Base-by-base conservation (phyloP, 306 rosid species). In the Cicer bijugum region DNA sequence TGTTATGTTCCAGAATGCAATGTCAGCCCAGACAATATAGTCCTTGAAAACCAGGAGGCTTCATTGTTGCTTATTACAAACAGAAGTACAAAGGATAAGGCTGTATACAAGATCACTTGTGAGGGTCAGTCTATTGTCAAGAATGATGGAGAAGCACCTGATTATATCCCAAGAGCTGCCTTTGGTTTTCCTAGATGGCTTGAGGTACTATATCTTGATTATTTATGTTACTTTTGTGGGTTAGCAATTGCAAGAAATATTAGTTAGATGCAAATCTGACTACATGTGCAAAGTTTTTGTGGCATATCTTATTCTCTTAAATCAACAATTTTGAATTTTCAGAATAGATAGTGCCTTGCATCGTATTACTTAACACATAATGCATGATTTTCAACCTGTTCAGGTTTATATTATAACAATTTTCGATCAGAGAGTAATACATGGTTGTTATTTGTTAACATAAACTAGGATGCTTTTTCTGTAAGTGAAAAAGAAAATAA, bases 151-250 rank as follows among this genome's bases (percentile, higher is more conserved):
- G 85, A 88, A 7, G 61, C 75, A 38, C 83, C 86, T 5, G 82
- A 78, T 8, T 90, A 74, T 84, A 85, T 55, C 60, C 87, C 97
- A 50, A 85, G 92, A 85, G 91, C 87, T 42, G 97, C 92, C 65
- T 85, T 84, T 15, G 99, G 97, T 67, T 85, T 95, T 83, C 97
- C 99, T 58, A 82, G 97, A 86, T 95, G 97, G 97, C 97, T 95
- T 59, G 97, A 95, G 99, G 99, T 95, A 89, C 19, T 37, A 3
- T 75, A 48, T 57, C 59, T 77, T 71, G 12, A 70, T 23, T 14
- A 42, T 62, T 40, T 8, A 57, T 56, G 9, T n/a, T 28, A 61
- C 12, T 67, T 67, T 68, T 14, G 55, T 15, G 53, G 33, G 12
- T 40, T 71, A 17, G 17, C 52, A 19, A 45, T 80, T 19, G 15